phyloP scores from a whole-genome alignment of 2,329 filamentous ascomycete genomes.

The Botrytis aclada region DNA sequence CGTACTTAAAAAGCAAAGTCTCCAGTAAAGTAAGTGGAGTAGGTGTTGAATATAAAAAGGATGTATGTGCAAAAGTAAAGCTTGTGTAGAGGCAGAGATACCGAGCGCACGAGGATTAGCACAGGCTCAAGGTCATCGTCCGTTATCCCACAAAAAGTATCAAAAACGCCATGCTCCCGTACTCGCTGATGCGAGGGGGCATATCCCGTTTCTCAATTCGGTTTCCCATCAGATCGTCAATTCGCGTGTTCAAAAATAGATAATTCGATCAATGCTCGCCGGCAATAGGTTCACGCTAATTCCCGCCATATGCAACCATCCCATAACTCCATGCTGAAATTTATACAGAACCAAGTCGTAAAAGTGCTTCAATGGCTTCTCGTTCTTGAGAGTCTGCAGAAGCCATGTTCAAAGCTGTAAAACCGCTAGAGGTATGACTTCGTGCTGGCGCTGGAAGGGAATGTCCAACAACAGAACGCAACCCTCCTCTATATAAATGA shows the following conservation, averaged over 20 bases:
- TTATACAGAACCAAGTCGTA: constrained; percentile 77
- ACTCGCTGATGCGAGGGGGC: constrained; percentile 23
- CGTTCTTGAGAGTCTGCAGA: constrained; percentile 69
- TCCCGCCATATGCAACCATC: constrained; percentile 31
- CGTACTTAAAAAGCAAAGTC: background rate
- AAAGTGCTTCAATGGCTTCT: constrained; percentile 76
- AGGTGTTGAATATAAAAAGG: constrained; percentile 23
- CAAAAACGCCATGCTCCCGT: constrained; percentile 32
- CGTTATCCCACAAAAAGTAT: constrained; percentile 22
- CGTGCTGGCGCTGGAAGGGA: constrained; percentile 36
- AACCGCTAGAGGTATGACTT: constrained; percentile 48
- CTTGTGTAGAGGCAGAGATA: constrained; percentile 25
- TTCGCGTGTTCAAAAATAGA: constrained; percentile 31
- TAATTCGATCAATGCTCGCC: constrained; percentile 37
- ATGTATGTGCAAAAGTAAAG: constrained; percentile 26
- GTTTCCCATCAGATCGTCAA: constrained; percentile 29
- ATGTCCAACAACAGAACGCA: constrained; percentile 28
- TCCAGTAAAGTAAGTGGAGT: constrained; percentile 18
- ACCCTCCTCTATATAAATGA: constrained; percentile 46
- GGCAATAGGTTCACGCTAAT: constrained; percentile 35
- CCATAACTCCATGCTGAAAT: constrained; percentile 33
- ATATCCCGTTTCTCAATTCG: constrained; percentile 25
- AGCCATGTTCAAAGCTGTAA: constrained; percentile 41
- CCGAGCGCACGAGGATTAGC: constrained; percentile 37
- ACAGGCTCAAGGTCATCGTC: constrained; percentile 35